A percentile compares a stretch with the other conserved stretches of the same genome.
Evolutionary conservation across 2,329 filamentous ascomycete species (phyloP).

Genomic region (Exutisphaerella laricina): DNA sequence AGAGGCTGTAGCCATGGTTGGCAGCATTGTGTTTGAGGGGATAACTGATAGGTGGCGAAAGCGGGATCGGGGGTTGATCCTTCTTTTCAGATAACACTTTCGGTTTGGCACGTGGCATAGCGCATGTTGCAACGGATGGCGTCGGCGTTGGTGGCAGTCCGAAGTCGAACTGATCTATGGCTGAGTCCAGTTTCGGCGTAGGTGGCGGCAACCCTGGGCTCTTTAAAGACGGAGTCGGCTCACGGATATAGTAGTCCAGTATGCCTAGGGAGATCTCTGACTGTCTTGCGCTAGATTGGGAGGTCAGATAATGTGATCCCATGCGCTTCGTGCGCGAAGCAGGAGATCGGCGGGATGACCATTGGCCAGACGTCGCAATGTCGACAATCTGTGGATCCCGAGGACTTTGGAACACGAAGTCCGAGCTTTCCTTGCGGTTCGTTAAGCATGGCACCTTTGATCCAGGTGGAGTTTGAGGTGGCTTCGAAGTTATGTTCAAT

Average conservation of each 20-base stretch:
- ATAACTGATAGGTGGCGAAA: slow-evolving; percentile 16
- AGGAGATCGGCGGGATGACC: slow-evolving; percentile 14
- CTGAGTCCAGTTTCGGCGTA: slow-evolving; percentile 22
- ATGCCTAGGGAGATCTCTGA: slow-evolving; percentile 31
- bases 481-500: slow-evolving; percentile 8
- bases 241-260: slow-evolving; percentile 29
- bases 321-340: slow-evolving; percentile 4
- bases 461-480: slow-evolving; percentile 6
- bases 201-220: slow-evolving; percentile 20
- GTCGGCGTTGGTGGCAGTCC: slow-evolving; percentile 19
- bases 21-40: slow-evolving; percentile 7
- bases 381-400: slow-evolving; percentile 27
- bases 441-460: slow-evolving; percentile 4
- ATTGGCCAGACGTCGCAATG: slow-evolving; percentile 13
- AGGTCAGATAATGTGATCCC: slow-evolving; percentile 16
- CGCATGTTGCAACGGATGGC: slow-evolving; percentile 2
- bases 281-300: slow-evolving; percentile 19
- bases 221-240: slow-evolving; percentile 17
- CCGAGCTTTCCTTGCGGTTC: slow-evolving; percentile 7
- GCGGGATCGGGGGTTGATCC: slow-evolving; percentile 12
- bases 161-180: slow-evolving; percentile 29
- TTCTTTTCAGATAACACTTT: slow-evolving; percentile 12
- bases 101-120: background rate
- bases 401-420: slow-evolving; percentile 8
- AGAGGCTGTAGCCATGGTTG: slow-evolving; percentile 25